Percentiles rank a stretch among this genome's conserved stretches.
Conservation (phyloP, 179 eudicot species). For the Amaranthus tricolor region DNA sequence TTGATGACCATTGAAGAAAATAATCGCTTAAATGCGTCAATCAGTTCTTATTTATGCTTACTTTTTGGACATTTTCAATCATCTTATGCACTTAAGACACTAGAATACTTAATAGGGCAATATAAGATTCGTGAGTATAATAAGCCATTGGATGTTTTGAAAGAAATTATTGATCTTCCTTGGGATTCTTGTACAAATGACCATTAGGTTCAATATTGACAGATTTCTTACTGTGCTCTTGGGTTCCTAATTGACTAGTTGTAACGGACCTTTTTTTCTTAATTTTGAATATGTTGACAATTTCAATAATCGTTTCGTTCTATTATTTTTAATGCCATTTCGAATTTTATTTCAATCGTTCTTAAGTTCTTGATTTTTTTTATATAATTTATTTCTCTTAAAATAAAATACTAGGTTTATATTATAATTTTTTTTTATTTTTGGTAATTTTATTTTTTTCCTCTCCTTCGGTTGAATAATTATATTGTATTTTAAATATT, state of each 20-base stretch:
- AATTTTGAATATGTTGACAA: no score
- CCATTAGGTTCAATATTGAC: constrained; percentile 72
- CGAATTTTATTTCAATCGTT: no score
- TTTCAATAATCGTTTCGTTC: no score
- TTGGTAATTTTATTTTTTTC: no score
- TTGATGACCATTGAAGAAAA: constrained; percentile 66
- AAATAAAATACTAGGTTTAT: no score
- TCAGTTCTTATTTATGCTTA: constrained; percentile 64
- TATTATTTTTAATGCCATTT: no score
- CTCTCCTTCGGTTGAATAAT: no score
- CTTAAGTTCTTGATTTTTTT: no score
- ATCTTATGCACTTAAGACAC: constrained; percentile 62
- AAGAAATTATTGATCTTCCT: constrained; percentile 55
- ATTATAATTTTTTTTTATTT: no score
- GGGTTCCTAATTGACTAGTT: constrained; percentile 58
- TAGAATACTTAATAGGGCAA: constrained; percentile 87
- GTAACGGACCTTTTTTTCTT: no score
- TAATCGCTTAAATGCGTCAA: constrained; percentile 49
- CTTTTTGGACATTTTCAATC: constrained; percentile 65
- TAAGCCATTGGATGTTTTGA: constrained; percentile 61
- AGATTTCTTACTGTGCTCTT: constrained; percentile 58
- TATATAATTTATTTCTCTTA: no score
- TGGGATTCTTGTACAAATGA: constrained; percentile 57
- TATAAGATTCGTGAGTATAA: constrained; percentile 84
- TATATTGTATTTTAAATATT: no score